These are phyloP conservation scores for Xylaria curta DNA, from an alignment of 495 filamentous ascomycete species.

Conservation along the genomic window DNA sequence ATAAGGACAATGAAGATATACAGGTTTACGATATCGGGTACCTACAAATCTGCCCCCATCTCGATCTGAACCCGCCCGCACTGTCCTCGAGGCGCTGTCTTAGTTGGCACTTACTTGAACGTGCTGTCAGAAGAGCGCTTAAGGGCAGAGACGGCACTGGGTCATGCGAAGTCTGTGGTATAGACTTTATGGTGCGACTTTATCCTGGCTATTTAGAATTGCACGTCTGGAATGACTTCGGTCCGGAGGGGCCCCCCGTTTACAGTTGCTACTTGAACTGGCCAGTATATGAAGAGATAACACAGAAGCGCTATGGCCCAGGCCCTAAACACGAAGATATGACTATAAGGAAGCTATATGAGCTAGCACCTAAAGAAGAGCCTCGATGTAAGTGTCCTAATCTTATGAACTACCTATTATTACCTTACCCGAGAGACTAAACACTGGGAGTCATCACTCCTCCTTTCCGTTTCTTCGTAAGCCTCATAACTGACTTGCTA, in stretches of 20 bases:
- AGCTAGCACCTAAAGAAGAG: neutral
- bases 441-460: neutral
- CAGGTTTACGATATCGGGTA: neutral
- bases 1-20: neutral
- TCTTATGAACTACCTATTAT: neutral
- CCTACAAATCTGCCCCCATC: constrained; percentile 1
- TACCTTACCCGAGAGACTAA: neutral
- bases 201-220: neutral
- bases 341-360: neutral
- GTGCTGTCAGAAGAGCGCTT: neutral
- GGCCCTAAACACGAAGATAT: neutral
- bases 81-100: neutral
- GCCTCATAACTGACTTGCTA: neutral
- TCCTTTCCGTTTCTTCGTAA: neutral
- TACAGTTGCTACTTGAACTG: neutral
- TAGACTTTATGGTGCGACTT: constrained; percentile 1
- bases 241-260: neutral
- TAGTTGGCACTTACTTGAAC: neutral
- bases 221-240: constrained; percentile 19
- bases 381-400: neutral
- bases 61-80: neutral
- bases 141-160: neutral
- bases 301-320: neutral
- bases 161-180: neutral
- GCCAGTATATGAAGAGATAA: too few species aligned